Conservation (phyloP, 2,329 filamentous ascomycete species). For the Penicillium olsonii region DNA sequence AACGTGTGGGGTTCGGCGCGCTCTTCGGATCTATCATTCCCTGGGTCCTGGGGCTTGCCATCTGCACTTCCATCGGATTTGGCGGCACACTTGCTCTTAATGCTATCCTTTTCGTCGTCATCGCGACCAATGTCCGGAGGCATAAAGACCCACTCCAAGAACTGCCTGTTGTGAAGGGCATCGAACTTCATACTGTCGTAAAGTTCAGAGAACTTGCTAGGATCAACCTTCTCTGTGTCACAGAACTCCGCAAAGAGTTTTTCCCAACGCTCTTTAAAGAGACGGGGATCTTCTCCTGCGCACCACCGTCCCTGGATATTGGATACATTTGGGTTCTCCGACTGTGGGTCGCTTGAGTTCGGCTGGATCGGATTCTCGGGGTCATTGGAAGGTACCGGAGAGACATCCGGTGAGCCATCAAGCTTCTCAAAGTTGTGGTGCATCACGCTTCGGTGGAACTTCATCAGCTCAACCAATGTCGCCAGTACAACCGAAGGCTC, state of each 20-base stretch:
- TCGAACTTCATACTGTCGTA: conserved; percentile 99
- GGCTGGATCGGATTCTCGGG: conserved; percentile 18
- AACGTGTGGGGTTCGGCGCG: conserved; percentile 35
- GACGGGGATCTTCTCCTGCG: conserved; percentile 87
- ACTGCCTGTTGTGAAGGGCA: conserved; percentile 92
- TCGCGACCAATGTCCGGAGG: conserved; percentile 77
- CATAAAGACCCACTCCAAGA: conserved; percentile 96
- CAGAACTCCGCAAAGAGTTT: conserved; percentile 97
- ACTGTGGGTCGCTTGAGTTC: conserved; percentile 5
- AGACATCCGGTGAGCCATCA: conserved; percentile 63
- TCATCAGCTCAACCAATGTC: conserved; percentile 93
- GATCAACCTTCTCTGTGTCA: conserved; percentile 96
- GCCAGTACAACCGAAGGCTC: conserved; percentile 92
- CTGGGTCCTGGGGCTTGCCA: conserved; percentile 23
- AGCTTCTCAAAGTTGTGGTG: conserved; percentile 87
- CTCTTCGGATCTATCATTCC: conserved; percentile 31
- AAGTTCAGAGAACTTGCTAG: conserved; percentile 96
- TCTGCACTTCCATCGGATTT: conserved; percentile 25
- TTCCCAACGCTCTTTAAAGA: conserved; percentile 97
- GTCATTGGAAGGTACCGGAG: conserved; percentile 46
- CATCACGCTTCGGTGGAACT: conserved; percentile 95
- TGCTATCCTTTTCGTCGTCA: conserved; percentile 57
- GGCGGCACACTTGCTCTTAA: conserved; percentile 19
- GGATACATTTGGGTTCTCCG: conserved; percentile 57
- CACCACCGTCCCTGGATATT: conserved; percentile 91